Base-by-base conservation (phyloP, 2,329 filamentous ascomycete species). In the Neofusicoccum sp. region DNA sequence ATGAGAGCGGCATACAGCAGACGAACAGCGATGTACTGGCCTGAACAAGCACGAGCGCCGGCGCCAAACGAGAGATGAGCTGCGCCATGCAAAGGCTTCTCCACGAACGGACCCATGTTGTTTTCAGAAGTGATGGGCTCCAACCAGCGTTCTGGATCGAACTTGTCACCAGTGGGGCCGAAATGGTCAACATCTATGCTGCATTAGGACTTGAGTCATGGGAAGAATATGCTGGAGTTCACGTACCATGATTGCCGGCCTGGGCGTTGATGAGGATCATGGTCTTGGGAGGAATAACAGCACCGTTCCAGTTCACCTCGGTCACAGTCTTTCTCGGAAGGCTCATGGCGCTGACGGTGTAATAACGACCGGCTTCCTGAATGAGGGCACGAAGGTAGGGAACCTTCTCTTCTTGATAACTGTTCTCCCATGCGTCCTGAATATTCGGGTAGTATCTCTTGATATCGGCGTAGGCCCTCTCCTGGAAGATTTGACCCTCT, bases 251-350 rank as follows among this genome's bases (percentile, higher is more conserved):
- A 63, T 84, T 84, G 0, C 76, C 81, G 24, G 82, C 82, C 65
- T 84, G 81, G 1, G 81, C 80, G 64, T 84, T 83, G 65, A 84
- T 80, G 58, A 84, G 70, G 1, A 83, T 76, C 80, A 84, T 83
- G 0, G 80, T 83, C 61, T 80, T 79, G 2, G 77, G 71, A 0
- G 81, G 81, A 44, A 84, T 83, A 6, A 75, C 73, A 0, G 80
- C 79, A 0, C 80, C 79, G 31, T 82, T 76, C 80, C 80, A 83
- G 33, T 78, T 70, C 8, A 84, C 75, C 44, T 82, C 79, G 0
- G 72, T 75, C 16, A 80, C 77, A 0, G 81, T 82, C 68, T 81
- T 81, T 11, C 82, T 67, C 0, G 82, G 82, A 36, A 84, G 67
- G 63, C 76, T 80, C 80, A 84, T 83, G 2, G 79, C 73, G 62